Evolutionary conservation across 2,329 filamentous ascomycete genomes (phyloP).

Genomic region (Didymella pinodella): DNA sequence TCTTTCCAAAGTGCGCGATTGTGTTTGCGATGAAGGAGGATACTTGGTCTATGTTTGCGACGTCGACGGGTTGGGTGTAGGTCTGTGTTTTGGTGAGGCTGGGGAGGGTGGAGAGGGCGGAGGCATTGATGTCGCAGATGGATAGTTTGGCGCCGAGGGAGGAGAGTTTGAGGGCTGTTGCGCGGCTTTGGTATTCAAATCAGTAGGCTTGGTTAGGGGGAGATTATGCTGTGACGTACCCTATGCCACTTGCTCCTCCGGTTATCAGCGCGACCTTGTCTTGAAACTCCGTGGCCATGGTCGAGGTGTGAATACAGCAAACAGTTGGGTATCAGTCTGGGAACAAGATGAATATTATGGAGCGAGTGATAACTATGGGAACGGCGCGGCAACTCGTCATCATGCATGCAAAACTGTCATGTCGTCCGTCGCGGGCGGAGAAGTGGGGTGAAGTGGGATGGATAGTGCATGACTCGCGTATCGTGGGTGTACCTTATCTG

Average conservation of each 20-base stretch:
- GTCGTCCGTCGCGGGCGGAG: conserved; percentile 28
- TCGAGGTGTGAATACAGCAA: not conserved
- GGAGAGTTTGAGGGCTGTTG: conserved; percentile 58
- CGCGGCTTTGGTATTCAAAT: conserved; percentile 41
- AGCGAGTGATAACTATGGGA: not conserved
- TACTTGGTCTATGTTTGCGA: conserved; percentile 56
- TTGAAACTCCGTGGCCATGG: conserved; percentile 42
- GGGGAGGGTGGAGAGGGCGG: conserved; percentile 52
- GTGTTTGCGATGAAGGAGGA: conserved; percentile 52
- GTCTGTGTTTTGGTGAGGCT: conserved; percentile 47
- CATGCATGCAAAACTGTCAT: conserved; percentile 17
- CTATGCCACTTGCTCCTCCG: conserved; percentile 57
- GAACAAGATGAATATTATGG: not conserved
- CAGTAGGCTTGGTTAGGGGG: not conserved
- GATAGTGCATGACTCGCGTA: conserved; percentile 38
- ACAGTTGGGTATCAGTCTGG: not conserved
- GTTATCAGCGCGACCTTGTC: conserved; percentile 44
- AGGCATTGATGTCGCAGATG: conserved; percentile 49
- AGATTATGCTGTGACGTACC: conserved; percentile 30
- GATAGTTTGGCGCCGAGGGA: conserved; percentile 52
- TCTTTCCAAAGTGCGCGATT: conserved; percentile 43
- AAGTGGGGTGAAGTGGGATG: conserved; percentile 51
- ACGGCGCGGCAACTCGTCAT: conserved; percentile 10
- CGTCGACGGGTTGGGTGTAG: conserved; percentile 54
- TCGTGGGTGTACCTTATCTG: conserved; percentile 15